Conservation (phyloP, 805 yeast species). For the Barnettozyma californica region DNA sequence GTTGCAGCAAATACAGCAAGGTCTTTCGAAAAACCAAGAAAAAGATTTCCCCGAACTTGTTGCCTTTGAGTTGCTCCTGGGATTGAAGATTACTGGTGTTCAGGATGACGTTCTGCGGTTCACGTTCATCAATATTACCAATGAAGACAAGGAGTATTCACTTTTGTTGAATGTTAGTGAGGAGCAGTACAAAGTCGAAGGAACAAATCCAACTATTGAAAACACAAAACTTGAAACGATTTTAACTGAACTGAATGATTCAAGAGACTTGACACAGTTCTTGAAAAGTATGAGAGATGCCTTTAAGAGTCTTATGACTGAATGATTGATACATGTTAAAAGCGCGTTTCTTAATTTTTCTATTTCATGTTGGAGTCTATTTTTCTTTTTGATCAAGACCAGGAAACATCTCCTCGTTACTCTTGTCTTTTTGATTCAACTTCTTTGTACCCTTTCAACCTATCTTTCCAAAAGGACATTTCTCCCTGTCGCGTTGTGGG, state of each 20-base stretch:
- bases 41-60: constrained; percentile 47
- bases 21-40: constrained; percentile 38
- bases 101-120: constrained; percentile 42
- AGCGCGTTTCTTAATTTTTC: background rate
- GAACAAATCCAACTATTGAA: constrained; percentile 35
- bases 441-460: constrained; percentile 12
- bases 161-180: constrained; percentile 42
- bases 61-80: constrained; percentile 48
- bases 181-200: constrained; percentile 33
- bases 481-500: constrained; percentile 25
- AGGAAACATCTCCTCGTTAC: background rate
- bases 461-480: constrained; percentile 21
- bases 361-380: background rate
- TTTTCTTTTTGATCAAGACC: background rate
- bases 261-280: constrained; percentile 20
- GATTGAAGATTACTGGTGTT: constrained; percentile 48
- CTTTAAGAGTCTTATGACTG: constrained; percentile 12
- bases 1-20: constrained; percentile 29
- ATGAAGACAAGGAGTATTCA: constrained; percentile 36
- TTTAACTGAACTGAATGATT: constrained; percentile 13
- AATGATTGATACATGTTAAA: no score
- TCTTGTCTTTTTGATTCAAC: background rate
- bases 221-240: constrained; percentile 16
- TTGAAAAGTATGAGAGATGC: constrained; percentile 18
- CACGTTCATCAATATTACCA: constrained; percentile 43